Percentiles rank a stretch among this genome's conserved stretches.
phyloP scores from a whole-genome alignment of 164 flowering plant species.

The Magnolia sinica region DNA sequence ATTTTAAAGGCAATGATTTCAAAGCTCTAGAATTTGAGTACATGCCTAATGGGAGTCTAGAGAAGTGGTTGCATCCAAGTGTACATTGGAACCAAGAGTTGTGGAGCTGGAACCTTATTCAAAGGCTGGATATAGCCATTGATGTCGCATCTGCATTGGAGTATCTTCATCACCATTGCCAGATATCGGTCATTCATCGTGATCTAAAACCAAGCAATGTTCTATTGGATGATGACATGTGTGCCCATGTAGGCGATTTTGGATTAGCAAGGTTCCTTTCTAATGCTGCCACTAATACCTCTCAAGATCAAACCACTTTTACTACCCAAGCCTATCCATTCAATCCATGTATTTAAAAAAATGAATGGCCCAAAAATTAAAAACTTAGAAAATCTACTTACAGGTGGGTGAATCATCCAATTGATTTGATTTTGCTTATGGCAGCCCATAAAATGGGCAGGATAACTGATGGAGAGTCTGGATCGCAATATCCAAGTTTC shows the following conservation, averaged over 20 bases:
- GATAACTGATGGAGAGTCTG: too few relatives aligned
- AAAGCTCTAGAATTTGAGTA: constrained; percentile 28
- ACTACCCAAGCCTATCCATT: constrained; percentile 14
- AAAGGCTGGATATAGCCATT: constrained; percentile 21
- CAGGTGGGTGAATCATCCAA: too few relatives aligned
- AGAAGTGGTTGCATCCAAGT: constrained; percentile 23
- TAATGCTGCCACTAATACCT: neutral
- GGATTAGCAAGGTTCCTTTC: constrained; percentile 24
- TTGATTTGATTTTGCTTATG: too few relatives aligned
- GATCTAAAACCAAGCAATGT: constrained; percentile 36
- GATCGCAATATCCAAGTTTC: too few relatives aligned
- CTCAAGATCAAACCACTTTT: constrained; percentile 6
- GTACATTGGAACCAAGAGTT: neutral
- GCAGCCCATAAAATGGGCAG: too few relatives aligned
- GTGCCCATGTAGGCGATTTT: constrained; percentile 27
- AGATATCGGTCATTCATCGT: constrained; percentile 23
- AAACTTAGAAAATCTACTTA: too few relatives aligned
- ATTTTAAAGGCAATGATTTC: constrained; percentile 30
- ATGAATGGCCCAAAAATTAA: too few relatives aligned
- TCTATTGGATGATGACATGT: constrained; percentile 30
- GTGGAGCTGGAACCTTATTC: constrained; percentile 9
- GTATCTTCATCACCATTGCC: constrained; percentile 26
- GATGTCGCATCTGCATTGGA: constrained; percentile 31
- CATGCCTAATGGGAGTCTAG: constrained; percentile 35
- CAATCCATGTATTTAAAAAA: neutral